Evolutionary conservation across 2,329 filamentous ascomycete genomes (phyloP).

Genomic region (Pseudopithomyces maydicus): DNA sequence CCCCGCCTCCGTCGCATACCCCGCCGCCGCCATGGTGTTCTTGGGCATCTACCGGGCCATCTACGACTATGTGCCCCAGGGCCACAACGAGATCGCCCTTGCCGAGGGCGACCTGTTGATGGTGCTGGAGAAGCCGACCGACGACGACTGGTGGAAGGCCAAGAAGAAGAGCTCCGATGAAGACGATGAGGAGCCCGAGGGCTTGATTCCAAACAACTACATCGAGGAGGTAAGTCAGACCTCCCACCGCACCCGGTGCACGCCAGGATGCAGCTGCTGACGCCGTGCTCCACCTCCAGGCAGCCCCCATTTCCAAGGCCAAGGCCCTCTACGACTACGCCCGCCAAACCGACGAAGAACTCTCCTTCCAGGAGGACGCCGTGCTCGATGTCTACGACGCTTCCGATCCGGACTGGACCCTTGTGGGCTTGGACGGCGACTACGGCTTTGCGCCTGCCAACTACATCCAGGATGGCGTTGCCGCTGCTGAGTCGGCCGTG

Average conservation of each 20-base stretch:
- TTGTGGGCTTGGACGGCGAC: conserved; percentile 82
- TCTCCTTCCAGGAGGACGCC: conserved; percentile 92
- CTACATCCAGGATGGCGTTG: conserved; percentile 71
- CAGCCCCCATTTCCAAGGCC: conserved; percentile 69
- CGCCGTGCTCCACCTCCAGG: conserved; percentile 51
- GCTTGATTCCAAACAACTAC: conserved; percentile 92
- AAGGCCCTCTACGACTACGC: conserved; percentile 98
- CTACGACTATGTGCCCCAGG: conserved; percentile 91
- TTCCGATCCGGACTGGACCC: conserved; percentile 93
- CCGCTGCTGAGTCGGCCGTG: conserved; percentile 46
- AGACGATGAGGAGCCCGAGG: conserved; percentile 89
- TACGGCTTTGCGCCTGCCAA: conserved; percentile 96
- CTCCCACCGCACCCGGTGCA: background rate
- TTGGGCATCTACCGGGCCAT: conserved; percentile 86
- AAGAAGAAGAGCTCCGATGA: conserved; percentile 82
- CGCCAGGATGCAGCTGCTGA: conserved; percentile 11
- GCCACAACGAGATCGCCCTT: conserved; percentile 83
- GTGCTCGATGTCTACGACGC: conserved; percentile 83
- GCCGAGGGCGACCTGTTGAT: conserved; percentile 87
- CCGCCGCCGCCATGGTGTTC: conserved; percentile 73
- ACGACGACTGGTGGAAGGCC: conserved; percentile 91
- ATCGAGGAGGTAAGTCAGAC: conserved; percentile 77
- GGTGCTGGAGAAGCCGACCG: conserved; percentile 76
- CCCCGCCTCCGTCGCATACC: background rate
- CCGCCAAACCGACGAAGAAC: conserved; percentile 94